Percentiles rank a stretch among this genome's conserved stretches.
These are phyloP conservation scores for Boletus rubescentipes DNA, from an alignment of 768 basidiomycete genomes.

Conservation along the genomic window DNA sequence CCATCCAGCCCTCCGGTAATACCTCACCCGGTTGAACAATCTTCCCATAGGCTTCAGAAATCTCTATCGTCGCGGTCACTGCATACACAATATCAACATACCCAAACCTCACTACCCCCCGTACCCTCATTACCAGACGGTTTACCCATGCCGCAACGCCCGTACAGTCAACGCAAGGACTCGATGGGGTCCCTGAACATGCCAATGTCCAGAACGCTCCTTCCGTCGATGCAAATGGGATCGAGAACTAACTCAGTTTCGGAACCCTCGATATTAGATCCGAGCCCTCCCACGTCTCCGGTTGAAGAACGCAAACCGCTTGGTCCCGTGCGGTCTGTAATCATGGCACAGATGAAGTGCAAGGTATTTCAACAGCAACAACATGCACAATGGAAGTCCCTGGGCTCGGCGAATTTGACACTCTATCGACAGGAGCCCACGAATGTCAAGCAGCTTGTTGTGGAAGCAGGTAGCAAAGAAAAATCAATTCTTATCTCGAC, in stretches of 20 bases:
- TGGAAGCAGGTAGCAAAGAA: constrained; percentile 78
- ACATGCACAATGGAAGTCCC: constrained; percentile 96
- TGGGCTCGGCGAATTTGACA: constrained; percentile 85
- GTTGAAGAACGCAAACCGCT: constrained; percentile 50
- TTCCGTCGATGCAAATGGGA: constrained; percentile 62
- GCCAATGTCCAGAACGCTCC: constrained; percentile 48
- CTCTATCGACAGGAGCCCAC: constrained; percentile 84
- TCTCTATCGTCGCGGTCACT: constrained; percentile 61
- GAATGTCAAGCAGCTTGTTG: constrained; percentile 94
- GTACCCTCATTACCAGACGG: constrained; percentile 38
- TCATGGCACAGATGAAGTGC: constrained; percentile 94
- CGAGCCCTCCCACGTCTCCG: constrained; percentile 86
- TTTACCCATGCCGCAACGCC: constrained; percentile 31
- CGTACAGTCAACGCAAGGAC: constrained; percentile 19
- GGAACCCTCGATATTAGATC: constrained; percentile 57
- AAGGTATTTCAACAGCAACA: constrained; percentile 96
- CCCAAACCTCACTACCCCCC: constrained; percentile 35
- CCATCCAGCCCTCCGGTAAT: constrained; percentile 9
- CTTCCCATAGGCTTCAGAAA: constrained; percentile 41
- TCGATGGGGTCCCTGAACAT: constrained; percentile 29
- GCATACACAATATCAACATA: constrained; percentile 49
- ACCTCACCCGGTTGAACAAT: constrained; percentile 48
- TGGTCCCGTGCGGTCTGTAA: constrained; percentile 72
- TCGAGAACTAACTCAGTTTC: constrained; percentile 52
- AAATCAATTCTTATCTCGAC: constrained; percentile 87